Evolutionary conservation across 768 basidiomycete species (phyloP), one percentile per base, ranked within the genome.

Genomic region (Collybia sordida): DNA sequence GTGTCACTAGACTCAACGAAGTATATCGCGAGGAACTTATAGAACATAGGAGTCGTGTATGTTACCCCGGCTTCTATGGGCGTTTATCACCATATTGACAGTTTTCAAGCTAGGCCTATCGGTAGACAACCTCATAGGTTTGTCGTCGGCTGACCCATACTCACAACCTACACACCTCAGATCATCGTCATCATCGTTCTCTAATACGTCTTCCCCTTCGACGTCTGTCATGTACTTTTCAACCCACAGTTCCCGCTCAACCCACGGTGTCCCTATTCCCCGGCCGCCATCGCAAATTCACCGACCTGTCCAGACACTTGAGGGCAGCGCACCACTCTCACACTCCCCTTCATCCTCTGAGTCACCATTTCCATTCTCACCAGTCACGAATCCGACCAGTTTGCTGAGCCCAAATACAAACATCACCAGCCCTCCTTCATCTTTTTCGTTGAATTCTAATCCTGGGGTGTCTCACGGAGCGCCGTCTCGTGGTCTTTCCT

Each of bases 21-120:
- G 79, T 90, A 4, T 93, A 93, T 61, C 75, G 89, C 24, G 90
- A 91, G 66, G 91, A 93, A 66, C 68, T 93, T 52, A 84, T 93
- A 47, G 85, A 89, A 38, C 82, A 88, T 60, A 69, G 91, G 51
- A 72, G 82, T 56, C 73, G 88, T 65, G 89, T 90, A 68, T 68
- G 91, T 78, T 7, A 35, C 42, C 49, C 31, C 41, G 49, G 21
- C 17, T 53, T 44, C 34, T 21, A 35, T 35, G 14, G 27, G 34
- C 49, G 53, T 48, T 25, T 37, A 8, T 31, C 41, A 42, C 45
- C 39, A 49, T 42, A 45, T 51, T 37, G 47, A 45, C 54, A 35
- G 47, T 36, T 46, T 52, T 37, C 18, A 35, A 91, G 90, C 72
- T 88, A 23, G 86, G 86, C n/a, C 62, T 89, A 42, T 72, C 88